These are phyloP conservation scores for Scleroderma bovista DNA, from an alignment of 768 basidiomycete genomes.

Conservation along the genomic window DNA sequence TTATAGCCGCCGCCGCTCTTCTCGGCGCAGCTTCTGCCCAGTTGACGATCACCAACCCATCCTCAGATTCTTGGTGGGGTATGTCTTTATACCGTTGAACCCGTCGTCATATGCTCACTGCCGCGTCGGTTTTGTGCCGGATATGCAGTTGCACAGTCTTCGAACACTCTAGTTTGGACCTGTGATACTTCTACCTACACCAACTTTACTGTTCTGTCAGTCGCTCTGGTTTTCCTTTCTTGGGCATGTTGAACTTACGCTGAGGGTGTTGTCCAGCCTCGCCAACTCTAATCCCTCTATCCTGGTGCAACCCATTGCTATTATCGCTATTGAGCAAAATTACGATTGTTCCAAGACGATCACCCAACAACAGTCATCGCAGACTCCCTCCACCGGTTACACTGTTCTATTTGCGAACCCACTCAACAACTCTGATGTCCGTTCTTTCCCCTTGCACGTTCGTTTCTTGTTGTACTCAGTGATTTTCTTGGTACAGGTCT, in stretches of 20 bases:
- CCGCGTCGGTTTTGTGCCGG: neutral
- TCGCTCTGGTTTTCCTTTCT: slow-evolving; percentile 9
- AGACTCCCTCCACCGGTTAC: slow-evolving; percentile 42
- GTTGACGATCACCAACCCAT: slow-evolving; percentile 42
- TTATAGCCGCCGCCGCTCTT: slow-evolving; percentile 35
- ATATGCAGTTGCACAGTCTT: slow-evolving; percentile 46
- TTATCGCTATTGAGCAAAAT: slow-evolving; percentile 49
- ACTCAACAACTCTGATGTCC: slow-evolving; percentile 48
- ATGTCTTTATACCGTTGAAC: slow-evolving; percentile 19
- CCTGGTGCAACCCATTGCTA: slow-evolving; percentile 31
- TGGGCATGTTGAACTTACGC: slow-evolving; percentile 10
- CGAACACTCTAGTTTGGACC: slow-evolving; percentile 57
- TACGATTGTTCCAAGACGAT: slow-evolving; percentile 55
- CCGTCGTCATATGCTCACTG: neutral
- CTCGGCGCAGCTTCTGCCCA: slow-evolving; percentile 35
- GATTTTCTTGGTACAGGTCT: slow-evolving; percentile 39
- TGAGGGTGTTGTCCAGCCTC: slow-evolving; percentile 30
- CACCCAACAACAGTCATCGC: slow-evolving; percentile 39
- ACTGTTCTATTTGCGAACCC: slow-evolving; percentile 44
- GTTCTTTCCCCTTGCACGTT: slow-evolving; percentile 16
- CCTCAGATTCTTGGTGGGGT: slow-evolving; percentile 57
- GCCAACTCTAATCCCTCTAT: slow-evolving; percentile 39
- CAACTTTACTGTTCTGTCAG: slow-evolving; percentile 52
- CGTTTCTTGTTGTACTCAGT: neutral
- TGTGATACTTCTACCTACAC: slow-evolving; percentile 38